Evolutionary conservation across 345 rosid genomes (phyloP).

Genomic region (Fremontodendron californicum): DNA sequence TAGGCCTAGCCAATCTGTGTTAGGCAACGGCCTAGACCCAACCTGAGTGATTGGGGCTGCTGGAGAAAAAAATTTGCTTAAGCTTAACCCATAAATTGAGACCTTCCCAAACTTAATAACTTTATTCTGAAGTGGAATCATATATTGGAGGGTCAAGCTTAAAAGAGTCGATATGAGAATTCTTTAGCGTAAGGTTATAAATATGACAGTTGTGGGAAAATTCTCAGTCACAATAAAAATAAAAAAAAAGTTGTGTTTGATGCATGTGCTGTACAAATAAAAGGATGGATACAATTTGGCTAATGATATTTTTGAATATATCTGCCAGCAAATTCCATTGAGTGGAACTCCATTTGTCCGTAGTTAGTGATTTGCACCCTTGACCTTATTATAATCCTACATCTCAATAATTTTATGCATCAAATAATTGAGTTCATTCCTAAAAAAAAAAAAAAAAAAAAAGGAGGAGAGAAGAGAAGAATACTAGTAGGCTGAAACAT

Average conservation of each 20-base stretch:
- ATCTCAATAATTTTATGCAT: no score
- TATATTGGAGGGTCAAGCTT: background rate
- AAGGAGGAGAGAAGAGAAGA: no score
- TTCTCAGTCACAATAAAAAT: background rate
- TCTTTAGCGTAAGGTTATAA: background rate
- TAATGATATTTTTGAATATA: background rate
- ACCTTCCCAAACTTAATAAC: no score
- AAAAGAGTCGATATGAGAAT: background rate
- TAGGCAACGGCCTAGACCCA: background rate
- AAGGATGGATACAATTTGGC: background rate
- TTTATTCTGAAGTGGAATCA: background rate
- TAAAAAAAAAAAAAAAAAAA: background rate
- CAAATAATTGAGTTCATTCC: no score
- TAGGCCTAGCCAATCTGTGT: background rate
- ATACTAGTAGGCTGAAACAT: background rate
- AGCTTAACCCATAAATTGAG: background rate
- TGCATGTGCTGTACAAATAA: background rate
- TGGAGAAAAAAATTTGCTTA: background rate
- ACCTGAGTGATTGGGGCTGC: background rate
- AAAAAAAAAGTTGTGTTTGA: background rate
- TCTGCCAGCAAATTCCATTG: no score
- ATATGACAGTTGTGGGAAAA: background rate
- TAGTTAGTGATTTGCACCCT: no score
- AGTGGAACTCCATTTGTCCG: background rate
- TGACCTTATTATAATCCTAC: no score